These are phyloP conservation scores for Carex arenaria DNA, from an alignment of 202 grass and related monocot species.

Conservation along the genomic window DNA sequence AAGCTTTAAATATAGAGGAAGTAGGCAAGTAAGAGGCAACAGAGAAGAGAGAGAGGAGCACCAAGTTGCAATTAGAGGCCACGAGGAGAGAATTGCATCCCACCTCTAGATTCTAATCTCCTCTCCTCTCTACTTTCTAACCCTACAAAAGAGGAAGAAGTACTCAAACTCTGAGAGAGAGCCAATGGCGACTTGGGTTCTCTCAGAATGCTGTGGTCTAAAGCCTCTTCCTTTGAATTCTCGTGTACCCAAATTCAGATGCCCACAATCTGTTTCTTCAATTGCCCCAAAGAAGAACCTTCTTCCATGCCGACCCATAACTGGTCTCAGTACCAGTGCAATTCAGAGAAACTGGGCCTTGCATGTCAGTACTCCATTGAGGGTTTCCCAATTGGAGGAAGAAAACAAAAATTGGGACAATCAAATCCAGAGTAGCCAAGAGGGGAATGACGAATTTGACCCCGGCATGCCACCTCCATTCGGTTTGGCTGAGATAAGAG, in stretches of 20 bases:
- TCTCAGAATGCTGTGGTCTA: constrained; percentile 65
- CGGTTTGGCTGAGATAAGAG: constrained; percentile 78
- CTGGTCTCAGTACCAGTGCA: constrained; percentile 18
- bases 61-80: constrained; percentile 25
- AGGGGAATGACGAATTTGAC: constrained; percentile 35
- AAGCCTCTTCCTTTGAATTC: constrained; percentile 52
- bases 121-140: background rate
- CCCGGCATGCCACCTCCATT: constrained; percentile 72
- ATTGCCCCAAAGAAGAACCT: constrained; percentile 16
- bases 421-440: background rate
- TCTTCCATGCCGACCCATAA: background rate
- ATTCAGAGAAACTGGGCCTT: constrained; percentile 72
- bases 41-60: background rate
- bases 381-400: constrained; percentile 41
- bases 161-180: background rate
- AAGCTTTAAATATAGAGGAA: background rate
- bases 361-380: constrained; percentile 60
- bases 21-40: background rate
- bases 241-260: constrained; percentile 45
- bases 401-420: background rate
- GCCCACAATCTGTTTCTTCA: constrained; percentile 19
- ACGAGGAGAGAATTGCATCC: background rate
- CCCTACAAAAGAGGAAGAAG: background rate
- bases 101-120: constrained; percentile 36
- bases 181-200: constrained; percentile 62